Percentiles rank a stretch among this genome's conserved stretches.
phyloP scores from a whole-genome alignment of 352 stramenopile genomes.

The Globisporangium solare region DNA sequence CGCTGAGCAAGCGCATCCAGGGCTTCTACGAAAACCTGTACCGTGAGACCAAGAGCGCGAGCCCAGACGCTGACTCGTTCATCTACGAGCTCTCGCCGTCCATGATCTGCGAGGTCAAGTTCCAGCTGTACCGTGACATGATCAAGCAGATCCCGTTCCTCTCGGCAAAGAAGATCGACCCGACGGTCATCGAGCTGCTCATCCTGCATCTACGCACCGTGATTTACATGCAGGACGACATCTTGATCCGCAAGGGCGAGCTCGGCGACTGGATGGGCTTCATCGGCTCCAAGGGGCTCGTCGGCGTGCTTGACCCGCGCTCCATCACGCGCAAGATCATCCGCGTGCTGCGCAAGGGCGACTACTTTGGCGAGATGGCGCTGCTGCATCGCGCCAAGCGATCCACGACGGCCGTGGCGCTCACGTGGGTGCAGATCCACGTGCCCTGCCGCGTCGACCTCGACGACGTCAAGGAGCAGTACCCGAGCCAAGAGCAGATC shows the following conservation, averaged over 20 bases:
- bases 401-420: slow-evolving; percentile 56
- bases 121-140: slow-evolving; percentile 75
- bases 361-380: slow-evolving; percentile 80
- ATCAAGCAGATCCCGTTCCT: slow-evolving; percentile 78
- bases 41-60: slow-evolving; percentile 62
- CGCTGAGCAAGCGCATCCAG: slow-evolving; percentile 44
- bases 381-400: slow-evolving; percentile 59
- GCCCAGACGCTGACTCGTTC: slow-evolving; percentile 56
- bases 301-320: slow-evolving; percentile 60
- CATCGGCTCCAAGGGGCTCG: slow-evolving; percentile 63
- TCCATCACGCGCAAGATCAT: slow-evolving; percentile 44
- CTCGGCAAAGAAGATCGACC: slow-evolving; percentile 53
- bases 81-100: slow-evolving; percentile 71
- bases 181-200: slow-evolving; percentile 72
- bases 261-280: slow-evolving; percentile 83
- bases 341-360: slow-evolving; percentile 56
- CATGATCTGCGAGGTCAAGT: slow-evolving; percentile 73
- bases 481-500: slow-evolving; percentile 45
- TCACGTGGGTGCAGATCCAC: slow-evolving; percentile 76
- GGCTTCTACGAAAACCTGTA: slow-evolving; percentile 71
- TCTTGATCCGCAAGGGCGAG: slow-evolving; percentile 77
- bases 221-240: slow-evolving; percentile 81
- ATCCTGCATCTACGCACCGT: slow-evolving; percentile 65
- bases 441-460: slow-evolving; percentile 55
- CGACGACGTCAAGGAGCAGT: slow-evolving; percentile 60